These are phyloP conservation scores for Zoysia matrella DNA, from an alignment of 202 grass and related monocot species.

Conservation along the genomic window DNA sequence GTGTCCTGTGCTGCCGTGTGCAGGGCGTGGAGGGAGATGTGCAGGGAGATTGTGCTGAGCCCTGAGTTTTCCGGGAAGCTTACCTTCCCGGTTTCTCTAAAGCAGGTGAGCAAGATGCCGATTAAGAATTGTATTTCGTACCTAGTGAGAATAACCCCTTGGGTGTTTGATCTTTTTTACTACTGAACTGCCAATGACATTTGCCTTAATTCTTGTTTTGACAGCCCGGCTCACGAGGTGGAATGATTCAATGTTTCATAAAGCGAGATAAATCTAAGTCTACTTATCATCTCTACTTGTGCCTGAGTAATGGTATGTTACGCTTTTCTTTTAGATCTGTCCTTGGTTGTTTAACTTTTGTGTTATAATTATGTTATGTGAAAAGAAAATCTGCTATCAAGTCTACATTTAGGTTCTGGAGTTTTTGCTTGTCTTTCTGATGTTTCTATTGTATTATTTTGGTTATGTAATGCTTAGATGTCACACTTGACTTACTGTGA, in stretches of 20 bases:
- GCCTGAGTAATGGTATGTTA: slow-evolving; percentile 75
- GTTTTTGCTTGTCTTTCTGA: neutral
- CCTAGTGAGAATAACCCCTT: slow-evolving; percentile 19
- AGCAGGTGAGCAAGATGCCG: slow-evolving; percentile 61
- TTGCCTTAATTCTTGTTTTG: slow-evolving; percentile 25
- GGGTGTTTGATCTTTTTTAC: neutral
- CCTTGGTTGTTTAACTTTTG: neutral
- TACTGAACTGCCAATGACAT: neutral
- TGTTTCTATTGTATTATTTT: neutral
- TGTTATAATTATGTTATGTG: neutral
- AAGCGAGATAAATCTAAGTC: slow-evolving; percentile 95
- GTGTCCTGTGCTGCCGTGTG: no score
- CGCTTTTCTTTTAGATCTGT: neutral
- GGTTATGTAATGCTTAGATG: neutral
- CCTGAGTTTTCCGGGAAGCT: no score
- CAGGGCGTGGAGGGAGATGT: no score
- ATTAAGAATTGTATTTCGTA: slow-evolving; percentile 1
- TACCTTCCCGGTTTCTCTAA: slow-evolving; percentile 47
- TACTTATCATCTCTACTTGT: slow-evolving; percentile 91
- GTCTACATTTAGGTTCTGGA: neutral
- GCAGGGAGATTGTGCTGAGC: no score
- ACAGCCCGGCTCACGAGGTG: slow-evolving; percentile 91
- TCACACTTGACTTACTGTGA: neutral
- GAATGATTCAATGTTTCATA: slow-evolving; percentile 98
- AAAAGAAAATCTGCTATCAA: neutral